Percentiles rank a stretch among this genome's conserved stretches.
These are phyloP conservation scores for Emergomyces africanus DNA, from an alignment of 2,329 filamentous ascomycete genomes.

Conservation along the genomic window DNA sequence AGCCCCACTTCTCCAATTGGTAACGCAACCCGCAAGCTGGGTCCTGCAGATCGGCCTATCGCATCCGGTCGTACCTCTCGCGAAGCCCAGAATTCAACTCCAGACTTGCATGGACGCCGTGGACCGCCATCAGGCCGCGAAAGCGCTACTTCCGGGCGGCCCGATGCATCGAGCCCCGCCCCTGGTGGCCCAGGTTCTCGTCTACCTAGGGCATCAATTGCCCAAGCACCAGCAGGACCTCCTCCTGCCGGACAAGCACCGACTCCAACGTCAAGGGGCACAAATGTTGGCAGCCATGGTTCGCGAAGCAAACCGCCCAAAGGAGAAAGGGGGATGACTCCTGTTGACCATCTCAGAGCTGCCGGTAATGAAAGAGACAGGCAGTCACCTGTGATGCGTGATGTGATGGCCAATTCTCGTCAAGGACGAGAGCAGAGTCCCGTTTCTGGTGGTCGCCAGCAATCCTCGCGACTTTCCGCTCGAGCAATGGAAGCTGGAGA, in stretches of 20 bases:
- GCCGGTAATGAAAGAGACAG: conserved; percentile 35
- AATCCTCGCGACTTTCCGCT: conserved; percentile 19
- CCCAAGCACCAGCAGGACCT: conserved; percentile 49
- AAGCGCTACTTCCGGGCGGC: conserved; percentile 21
- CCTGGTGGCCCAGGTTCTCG: conserved; percentile 39
- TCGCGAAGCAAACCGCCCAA: conserved; percentile 39
- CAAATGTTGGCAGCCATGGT: conserved; percentile 24
- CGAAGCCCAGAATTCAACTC: conserved; percentile 27
- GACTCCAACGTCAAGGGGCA: conserved; percentile 44
- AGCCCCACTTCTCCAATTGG: conserved; percentile 25
- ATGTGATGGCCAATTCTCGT: conserved; percentile 26
- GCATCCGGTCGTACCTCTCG: conserved; percentile 30
- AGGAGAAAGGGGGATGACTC: conserved; percentile 33
- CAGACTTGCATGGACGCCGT: conserved; percentile 26
- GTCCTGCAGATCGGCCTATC: conserved; percentile 29
- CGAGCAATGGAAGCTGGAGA: conserved; percentile 36
- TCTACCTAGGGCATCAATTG: conserved; percentile 46
- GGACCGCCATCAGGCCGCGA: conserved; percentile 23
- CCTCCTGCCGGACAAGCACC: conserved; percentile 53
- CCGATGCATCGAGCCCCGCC: conserved; percentile 19
- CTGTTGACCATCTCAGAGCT: conserved; percentile 30
- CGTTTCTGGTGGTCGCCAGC: conserved; percentile 47
- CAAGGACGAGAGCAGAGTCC: conserved; percentile 36
- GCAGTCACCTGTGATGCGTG: conserved; percentile 34
- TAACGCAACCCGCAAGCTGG: conserved; percentile 31